Base-by-base conservation (phyloP, 2,329 filamentous ascomycete species). In the Thermoascus crustaceus region DNA sequence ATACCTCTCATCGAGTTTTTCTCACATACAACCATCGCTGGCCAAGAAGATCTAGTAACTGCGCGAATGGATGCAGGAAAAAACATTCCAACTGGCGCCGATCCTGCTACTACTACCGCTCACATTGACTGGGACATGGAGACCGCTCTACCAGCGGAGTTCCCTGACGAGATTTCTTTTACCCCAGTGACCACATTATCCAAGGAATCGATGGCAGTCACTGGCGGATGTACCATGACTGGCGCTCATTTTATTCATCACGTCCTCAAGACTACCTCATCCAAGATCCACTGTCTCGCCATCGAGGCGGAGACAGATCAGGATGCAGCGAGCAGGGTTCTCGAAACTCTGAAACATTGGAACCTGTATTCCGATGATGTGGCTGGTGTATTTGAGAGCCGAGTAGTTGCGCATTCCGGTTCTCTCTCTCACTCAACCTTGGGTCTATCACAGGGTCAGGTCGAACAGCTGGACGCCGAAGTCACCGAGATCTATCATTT, bases 121-220 rank as follows among this genome's bases (percentile, higher is more conserved):
- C 22, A 7, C n/a, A 36, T 36, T 19, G 27, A 36, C 23, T 36
- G 34, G 34, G 34, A 27, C 9, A 21, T 30, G 18, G 34, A 36
- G 16, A 23, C 17, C 16, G 25, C 34, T 16, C 32, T 35, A n/a
- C 22, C 22, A 24, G 8, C 22, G 11, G 22, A 4, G 9, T 8
- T 13, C 27, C 34, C 21, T 9, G 16, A 9, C 3, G 16, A 9
- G 7, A 24, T 21, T 8, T 6, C 27, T 30, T 8, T 19, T n/a
- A 9, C 9, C 17, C 23, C 14, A 13, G 16, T 7, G 18, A 23
- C 26, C 30, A 30, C 11, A 11, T 17, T 14, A 21, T 23, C 26
- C 11, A 31, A 31, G 5, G 14, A 16, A 19, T 7, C 16, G 8
- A 10, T 30, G 34, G 34, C 30, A 5, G 25, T 31, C 6, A 30